Evolutionary conservation across 2,329 filamentous ascomycete species (phyloP).

Genomic region (Plectosphaerella sp.): DNA sequence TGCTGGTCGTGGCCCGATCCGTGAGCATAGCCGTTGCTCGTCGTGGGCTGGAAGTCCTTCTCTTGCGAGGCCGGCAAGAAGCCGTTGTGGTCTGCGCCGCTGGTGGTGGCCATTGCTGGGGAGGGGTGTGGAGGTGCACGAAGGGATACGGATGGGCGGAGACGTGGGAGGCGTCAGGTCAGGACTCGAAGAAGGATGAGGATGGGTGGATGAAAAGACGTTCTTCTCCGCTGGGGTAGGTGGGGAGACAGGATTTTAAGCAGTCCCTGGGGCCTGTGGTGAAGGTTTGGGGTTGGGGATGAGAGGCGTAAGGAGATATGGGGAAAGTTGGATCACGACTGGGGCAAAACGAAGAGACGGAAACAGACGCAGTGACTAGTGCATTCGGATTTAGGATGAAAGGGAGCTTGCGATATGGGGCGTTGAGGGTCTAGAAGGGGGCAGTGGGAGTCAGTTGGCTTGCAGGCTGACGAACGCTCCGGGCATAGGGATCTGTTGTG

Average conservation of each 20-base stretch:
- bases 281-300: neutral
- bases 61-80: slow-evolving; percentile 5
- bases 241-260: neutral
- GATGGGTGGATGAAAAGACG: neutral
- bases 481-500: neutral
- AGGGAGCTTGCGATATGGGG: neutral
- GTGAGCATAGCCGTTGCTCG: slow-evolving; percentile 5
- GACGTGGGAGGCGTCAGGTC: neutral
- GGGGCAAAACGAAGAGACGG: neutral
- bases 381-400: neutral
- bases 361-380: neutral
- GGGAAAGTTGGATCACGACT: neutral
- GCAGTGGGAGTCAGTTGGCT: neutral
- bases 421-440: neutral
- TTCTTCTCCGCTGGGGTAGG: slow-evolving; percentile 3
- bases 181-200: neutral
- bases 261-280: neutral
- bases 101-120: slow-evolving; percentile 8
- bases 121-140: neutral
- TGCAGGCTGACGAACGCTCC: neutral
- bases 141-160: neutral
- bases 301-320: neutral
- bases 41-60: slow-evolving; percentile 7
- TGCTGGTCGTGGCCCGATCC: slow-evolving; percentile 5
- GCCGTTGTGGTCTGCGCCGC: slow-evolving; percentile 5